Evolutionary conservation across 495 filamentous ascomycete genomes (phyloP).

Genomic region (Penicillium mononematosum): DNA sequence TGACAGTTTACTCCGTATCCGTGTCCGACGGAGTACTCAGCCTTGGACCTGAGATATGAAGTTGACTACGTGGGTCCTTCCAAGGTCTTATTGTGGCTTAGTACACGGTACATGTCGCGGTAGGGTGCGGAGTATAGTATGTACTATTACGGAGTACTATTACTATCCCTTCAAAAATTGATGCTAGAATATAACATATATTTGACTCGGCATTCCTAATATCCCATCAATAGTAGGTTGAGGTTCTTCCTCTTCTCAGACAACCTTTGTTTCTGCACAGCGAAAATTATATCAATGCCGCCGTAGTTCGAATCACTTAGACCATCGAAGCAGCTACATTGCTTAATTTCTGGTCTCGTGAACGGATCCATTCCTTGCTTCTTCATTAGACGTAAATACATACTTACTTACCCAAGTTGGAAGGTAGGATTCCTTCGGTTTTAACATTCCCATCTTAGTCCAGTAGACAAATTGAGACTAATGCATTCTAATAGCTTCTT

Average conservation of each 20-base stretch:
- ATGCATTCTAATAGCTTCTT: neutral
- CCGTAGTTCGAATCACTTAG: neutral
- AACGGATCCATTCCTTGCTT: neutral
- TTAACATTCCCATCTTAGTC: neutral
- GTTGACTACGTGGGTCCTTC: neutral
- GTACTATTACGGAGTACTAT: no score
- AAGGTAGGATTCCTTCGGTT: neutral
- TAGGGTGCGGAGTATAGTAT: no score
- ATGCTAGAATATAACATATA: no score
- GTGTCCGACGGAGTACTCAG: neutral
- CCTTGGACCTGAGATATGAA: neutral
- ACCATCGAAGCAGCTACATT: neutral
- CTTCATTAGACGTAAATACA: neutral
- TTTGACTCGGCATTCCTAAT: no score
- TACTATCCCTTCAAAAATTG: no score
- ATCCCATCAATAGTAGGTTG: no score
- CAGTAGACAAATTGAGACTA: neutral
- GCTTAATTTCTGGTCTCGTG: neutral
- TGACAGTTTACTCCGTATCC: neutral
- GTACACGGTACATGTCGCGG: no score
- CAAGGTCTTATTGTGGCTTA: neutral
- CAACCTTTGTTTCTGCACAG: no score
- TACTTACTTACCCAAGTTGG: neutral
- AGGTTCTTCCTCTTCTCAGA: no score
- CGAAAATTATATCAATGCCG: no score